Evolutionary conservation across 2,329 filamentous ascomycete species (phyloP).

Genomic region (Xylariales sp.): DNA sequence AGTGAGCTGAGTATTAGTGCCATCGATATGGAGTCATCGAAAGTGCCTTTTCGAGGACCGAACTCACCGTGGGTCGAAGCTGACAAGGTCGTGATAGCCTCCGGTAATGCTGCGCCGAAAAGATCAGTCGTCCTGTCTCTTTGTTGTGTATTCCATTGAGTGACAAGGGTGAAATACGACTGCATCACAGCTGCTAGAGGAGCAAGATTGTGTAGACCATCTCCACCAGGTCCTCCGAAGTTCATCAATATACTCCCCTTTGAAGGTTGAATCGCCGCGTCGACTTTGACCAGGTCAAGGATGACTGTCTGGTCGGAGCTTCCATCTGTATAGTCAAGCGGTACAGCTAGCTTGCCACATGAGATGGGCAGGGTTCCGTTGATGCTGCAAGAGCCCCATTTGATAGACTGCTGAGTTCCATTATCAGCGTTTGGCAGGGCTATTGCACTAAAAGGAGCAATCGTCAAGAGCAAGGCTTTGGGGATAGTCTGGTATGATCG

Average conservation of each 20-base stretch:
- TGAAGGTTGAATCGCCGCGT: conserved; percentile 12
- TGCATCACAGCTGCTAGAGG: too few species aligned
- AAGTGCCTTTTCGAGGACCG: too few species aligned
- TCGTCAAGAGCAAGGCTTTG: too few species aligned
- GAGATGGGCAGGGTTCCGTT: not conserved
- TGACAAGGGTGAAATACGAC: not conserved
- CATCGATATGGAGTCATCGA: too few species aligned
- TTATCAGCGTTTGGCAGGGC: too few species aligned
- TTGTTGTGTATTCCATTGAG: too few species aligned
- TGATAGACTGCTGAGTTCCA: too few species aligned
- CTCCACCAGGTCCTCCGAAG: conserved; percentile 10
- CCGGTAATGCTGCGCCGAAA: conserved; percentile 16
- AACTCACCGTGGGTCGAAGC: conserved; percentile 18
- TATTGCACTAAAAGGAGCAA: too few species aligned
- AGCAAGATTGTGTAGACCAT: not conserved
- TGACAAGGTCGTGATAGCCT: conserved; percentile 17
- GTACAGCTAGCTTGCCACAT: not conserved
- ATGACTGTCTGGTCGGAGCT: not conserved
- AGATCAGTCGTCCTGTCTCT: too few species aligned
- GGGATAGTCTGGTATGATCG: too few species aligned
- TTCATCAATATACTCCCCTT: conserved; percentile 12
- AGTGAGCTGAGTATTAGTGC: not conserved
- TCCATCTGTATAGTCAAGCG: conserved; percentile 2
- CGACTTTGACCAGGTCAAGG: not conserved
- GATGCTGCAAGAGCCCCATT: not conserved